These are phyloP conservation scores for Allomyces javanicus DNA, from an alignment of 192 early-diverging fungal genomes.

Conservation along the genomic window DNA sequence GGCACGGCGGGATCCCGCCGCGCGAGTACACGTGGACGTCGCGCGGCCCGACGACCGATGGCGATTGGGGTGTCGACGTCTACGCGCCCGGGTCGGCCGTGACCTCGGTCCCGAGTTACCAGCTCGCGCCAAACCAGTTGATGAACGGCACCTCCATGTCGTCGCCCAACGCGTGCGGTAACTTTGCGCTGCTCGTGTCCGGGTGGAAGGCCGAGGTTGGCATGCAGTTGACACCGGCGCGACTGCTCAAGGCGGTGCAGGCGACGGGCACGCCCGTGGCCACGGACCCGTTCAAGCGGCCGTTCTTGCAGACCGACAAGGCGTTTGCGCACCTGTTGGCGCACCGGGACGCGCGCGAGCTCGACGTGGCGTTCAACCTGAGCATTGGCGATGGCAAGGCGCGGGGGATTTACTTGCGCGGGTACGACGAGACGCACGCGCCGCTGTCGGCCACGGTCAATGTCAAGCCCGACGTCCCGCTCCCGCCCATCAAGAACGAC, in stretches of 20 bases:
- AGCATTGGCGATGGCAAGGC: conserved; percentile 6
- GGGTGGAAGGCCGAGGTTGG: conserved; percentile 48
- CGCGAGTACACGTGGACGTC: conserved; percentile 63
- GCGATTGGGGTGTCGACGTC: conserved; percentile 57
- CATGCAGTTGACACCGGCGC: conserved; percentile 59
- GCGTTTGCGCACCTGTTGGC: conserved; percentile 62
- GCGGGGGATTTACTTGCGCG: conserved; percentile 76
- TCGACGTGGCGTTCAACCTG: conserved; percentile 51
- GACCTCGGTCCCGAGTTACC: conserved; percentile 71
- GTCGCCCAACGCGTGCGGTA: conserved; percentile 72
- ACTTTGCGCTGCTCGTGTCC: conserved; percentile 63
- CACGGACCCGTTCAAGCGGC: conserved; percentile 51
- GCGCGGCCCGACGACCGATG: conserved; percentile 69
- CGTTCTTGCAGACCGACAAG: conserved; percentile 71
- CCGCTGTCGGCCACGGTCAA: conserved; percentile 30
- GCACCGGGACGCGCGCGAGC: conserved; percentile 25
- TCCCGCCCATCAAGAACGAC: too few relatives aligned
- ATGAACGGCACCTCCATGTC: conserved; percentile 97
- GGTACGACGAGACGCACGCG: conserved; percentile 44
- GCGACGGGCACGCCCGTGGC: conserved; percentile 47
- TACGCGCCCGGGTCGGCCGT: conserved; percentile 84
- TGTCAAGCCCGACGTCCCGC: too few relatives aligned
- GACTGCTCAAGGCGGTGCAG: conserved; percentile 57
- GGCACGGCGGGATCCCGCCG: conserved; percentile 37
- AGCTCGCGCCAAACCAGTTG: conserved; percentile 38